Conservation (phyloP, 2,329 filamentous ascomycete genomes). For the Coniochaeta sp. region DNA sequence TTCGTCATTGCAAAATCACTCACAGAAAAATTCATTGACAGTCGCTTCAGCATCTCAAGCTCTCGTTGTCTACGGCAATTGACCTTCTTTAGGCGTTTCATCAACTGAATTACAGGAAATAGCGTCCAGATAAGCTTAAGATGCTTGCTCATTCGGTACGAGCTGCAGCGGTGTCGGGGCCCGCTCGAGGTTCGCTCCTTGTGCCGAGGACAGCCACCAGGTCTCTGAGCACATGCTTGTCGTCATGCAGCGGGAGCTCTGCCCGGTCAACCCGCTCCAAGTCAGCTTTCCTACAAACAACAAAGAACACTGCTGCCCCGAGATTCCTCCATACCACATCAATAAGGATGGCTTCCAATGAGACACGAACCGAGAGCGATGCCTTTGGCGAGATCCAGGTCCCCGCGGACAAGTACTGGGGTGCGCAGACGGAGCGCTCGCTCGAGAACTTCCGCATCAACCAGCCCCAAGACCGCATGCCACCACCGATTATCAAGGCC, state of each 20-base stretch:
- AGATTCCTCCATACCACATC: constrained; percentile 36
- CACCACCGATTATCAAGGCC: constrained; percentile 80
- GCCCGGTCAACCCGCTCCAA: constrained; percentile 10
- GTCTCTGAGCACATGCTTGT: constrained; percentile 25
- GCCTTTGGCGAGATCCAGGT: constrained; percentile 97
- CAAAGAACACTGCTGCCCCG: constrained; percentile 15
- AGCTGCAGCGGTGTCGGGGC: constrained; percentile 20
- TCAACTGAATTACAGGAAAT: background rate
- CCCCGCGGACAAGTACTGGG: constrained; percentile 92
- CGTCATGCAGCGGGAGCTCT: constrained; percentile 5
- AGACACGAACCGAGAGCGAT: constrained; percentile 81
- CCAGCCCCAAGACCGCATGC: constrained; percentile 98
- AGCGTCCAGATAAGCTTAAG: background rate
- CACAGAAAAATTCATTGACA: background rate
- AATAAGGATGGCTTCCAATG: constrained; percentile 37
- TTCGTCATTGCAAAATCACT: background rate
- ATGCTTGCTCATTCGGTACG: constrained; percentile 29
- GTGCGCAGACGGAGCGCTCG: constrained; percentile 92
- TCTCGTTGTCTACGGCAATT: background rate
- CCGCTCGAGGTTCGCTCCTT: constrained; percentile 19
- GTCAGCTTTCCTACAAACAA: constrained; percentile 13
- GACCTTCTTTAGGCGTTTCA: background rate
- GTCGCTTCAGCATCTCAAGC: background rate
- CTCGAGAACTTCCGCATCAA: constrained; percentile 99
- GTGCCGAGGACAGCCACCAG: constrained; percentile 25